A percentile compares a stretch with the other conserved stretches of the same genome.
These are phyloP conservation scores for Cytidiella melzeri DNA, from an alignment of 768 basidiomycete species.

Conservation along the genomic window DNA sequence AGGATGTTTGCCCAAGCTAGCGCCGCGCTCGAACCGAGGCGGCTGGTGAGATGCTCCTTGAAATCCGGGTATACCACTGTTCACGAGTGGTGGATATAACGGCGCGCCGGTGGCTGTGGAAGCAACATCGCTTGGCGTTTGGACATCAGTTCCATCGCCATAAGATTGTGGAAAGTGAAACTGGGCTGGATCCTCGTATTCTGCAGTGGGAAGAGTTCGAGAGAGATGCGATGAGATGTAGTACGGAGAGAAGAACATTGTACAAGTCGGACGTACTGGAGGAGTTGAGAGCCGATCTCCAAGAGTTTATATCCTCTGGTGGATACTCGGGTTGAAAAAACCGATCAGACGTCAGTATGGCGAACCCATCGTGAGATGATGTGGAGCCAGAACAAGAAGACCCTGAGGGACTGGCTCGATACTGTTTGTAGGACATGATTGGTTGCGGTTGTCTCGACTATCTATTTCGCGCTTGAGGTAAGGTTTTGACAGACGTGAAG, in stretches of 20 bases:
- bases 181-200: not conserved
- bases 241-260: slow-evolving; percentile 10
- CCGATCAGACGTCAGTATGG: slow-evolving; percentile 4
- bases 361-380: slow-evolving; percentile 7
- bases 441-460: too few species aligned
- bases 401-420: not conserved
- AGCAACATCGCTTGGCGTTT: too few species aligned
- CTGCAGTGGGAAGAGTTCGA: not conserved
- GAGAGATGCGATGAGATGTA: not conserved
- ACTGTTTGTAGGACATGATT: slow-evolving; percentile 7
- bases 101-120: too few species aligned
- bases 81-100: too few species aligned
- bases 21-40: too few species aligned
- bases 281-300: slow-evolving; percentile 5
- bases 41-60: too few species aligned
- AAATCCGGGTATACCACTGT: too few species aligned
- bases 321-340: slow-evolving; percentile 11
- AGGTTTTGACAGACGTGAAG: too few species aligned
- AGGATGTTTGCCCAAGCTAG: not conserved
- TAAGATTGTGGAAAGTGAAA: not conserved
- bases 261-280: not conserved
- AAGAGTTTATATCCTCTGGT: slow-evolving; percentile 9
- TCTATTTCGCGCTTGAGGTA: too few species aligned
- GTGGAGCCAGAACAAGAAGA: slow-evolving; percentile 8
- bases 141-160: not conserved